Conservation (phyloP, 2,329 filamentous ascomycete genomes). For the Thelonectria discophora region DNA sequence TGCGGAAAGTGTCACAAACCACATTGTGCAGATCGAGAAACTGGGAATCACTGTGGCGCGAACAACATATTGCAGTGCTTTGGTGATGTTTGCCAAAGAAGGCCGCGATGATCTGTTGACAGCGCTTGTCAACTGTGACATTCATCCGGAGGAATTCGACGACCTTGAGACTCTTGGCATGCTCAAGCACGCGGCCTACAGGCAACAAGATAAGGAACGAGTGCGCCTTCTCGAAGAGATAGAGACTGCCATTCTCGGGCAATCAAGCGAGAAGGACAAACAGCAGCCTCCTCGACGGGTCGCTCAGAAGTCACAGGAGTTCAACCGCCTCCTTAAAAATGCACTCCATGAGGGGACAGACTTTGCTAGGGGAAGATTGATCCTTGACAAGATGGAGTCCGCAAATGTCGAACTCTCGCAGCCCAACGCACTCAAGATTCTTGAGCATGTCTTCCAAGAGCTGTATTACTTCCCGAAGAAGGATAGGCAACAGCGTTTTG, state of each 20-base stretch:
- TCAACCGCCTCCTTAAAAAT: too few species aligned
- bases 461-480: conserved; percentile 43
- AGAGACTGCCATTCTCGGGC: conserved; percentile 38
- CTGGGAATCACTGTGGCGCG: conserved; percentile 69
- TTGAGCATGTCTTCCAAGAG: conserved; percentile 40
- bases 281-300: conserved; percentile 38
- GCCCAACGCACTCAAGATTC: conserved; percentile 39
- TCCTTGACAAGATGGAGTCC: conserved; percentile 48
- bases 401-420: conserved; percentile 42
- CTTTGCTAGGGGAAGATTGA: conserved; percentile 37
- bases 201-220: conserved; percentile 49
- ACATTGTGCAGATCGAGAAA: conserved; percentile 68
- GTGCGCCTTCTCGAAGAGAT: conserved; percentile 57
- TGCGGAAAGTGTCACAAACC: conserved; percentile 62
- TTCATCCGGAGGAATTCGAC: conserved; percentile 66
- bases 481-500: conserved; percentile 22
- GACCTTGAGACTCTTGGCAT: conserved; percentile 52
- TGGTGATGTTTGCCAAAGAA: conserved; percentile 70
- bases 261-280: conserved; percentile 24
- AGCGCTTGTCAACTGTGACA: conserved; percentile 57
- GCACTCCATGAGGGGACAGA: conserved; percentile 17
- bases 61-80: conserved; percentile 70
- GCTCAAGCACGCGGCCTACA: conserved; percentile 48
- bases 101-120: conserved; percentile 61
- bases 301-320: conserved; percentile 18